These are phyloP conservation scores for Pythium rishiriense DNA, from an alignment of 352 stramenopile species.

Conservation along the genomic window DNA sequence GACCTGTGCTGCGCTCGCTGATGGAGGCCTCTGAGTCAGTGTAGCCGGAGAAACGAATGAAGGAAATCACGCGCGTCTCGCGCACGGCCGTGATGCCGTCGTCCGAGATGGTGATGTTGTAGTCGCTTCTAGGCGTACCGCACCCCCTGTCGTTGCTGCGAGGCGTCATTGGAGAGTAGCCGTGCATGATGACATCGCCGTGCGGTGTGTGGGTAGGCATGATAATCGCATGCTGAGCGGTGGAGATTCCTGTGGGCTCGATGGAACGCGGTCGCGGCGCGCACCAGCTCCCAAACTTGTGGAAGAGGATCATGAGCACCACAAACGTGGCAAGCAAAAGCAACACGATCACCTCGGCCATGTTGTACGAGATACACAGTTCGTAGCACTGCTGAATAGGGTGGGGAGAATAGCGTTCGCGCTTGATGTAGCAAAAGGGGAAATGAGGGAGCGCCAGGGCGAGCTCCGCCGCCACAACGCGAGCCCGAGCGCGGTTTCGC, in stretches of 20 bases:
- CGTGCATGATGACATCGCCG: not conserved
- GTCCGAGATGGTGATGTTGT: constrained; percentile 14
- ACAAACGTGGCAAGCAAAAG: constrained; percentile 4
- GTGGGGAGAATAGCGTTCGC: too few relatives aligned
- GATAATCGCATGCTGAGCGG: not conserved
- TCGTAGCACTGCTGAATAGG: too few relatives aligned
- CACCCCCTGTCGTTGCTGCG: not conserved
- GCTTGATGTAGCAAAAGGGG: constrained; percentile 3
- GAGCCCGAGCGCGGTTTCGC: not conserved
- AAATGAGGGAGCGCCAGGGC: not conserved
- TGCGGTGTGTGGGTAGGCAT: not conserved
- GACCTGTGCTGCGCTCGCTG: constrained; percentile 17
- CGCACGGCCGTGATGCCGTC: not conserved
- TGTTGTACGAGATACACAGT: not conserved
- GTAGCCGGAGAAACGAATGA: constrained; percentile 27
- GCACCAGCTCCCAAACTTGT: constrained; percentile 16
- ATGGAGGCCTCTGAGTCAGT: constrained; percentile 19
- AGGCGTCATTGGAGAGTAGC: not conserved
- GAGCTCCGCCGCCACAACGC: too few relatives aligned
- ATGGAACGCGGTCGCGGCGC: not conserved
- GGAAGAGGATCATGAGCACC: constrained; percentile 22
- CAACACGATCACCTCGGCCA: constrained; percentile 6
- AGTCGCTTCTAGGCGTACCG: constrained; percentile 1
- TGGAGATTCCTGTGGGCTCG: not conserved
- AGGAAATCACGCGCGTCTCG: constrained; percentile 13